Evolutionary conservation across 805 yeast species (phyloP), one percentile per base, ranked within the genome.

Genomic region (Priceomyces haplophilus): DNA sequence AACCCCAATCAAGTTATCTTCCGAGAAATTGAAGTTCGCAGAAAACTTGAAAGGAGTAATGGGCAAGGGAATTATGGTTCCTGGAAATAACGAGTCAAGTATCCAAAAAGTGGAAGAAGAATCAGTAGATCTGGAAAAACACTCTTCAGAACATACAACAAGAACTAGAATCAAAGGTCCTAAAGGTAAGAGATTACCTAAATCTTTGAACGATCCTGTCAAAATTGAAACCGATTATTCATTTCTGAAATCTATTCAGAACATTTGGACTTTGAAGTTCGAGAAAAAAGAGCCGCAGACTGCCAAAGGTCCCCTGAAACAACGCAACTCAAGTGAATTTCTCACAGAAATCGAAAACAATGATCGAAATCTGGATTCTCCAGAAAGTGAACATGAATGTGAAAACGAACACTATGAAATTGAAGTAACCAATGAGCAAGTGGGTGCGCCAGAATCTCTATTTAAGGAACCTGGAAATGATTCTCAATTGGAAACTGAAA

Each of bases 141-240:
- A 11, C 13, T 6, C 21, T 8, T 38, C 36, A 19, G 19, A 34
- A 24, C 46, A 37, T 7, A 34, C 42, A 18, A 59, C 77, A 55
- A 67, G 65, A 38, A 67, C 78, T 23, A 74, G 91, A 53, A 83
- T 82, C 0, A 81, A 67, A 50, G 93, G 91, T 0, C 95, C 95
- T 35, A 72, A 79, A 47, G 90, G 90, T 0, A 76, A 87, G 46
- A 80, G 78, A 52, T 62, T 84, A 41, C 93, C 93, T 0, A 73
- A 69, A 43, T 61, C 69, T n/a, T 76, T 81, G 10, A 68, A 72
- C 36, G 69, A 72, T 3, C 65, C 74, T 0, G 61, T 67, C 1
- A 55, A 47, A 20, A 56, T 67, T 7, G 69, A 69, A 24, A 53
- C 59, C 23, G 69, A 64, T 31, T 48, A 65, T 1, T 61, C 65